Base-by-base conservation (phyloP, 768 basidiomycete genomes). In the Mycena metata region DNA sequence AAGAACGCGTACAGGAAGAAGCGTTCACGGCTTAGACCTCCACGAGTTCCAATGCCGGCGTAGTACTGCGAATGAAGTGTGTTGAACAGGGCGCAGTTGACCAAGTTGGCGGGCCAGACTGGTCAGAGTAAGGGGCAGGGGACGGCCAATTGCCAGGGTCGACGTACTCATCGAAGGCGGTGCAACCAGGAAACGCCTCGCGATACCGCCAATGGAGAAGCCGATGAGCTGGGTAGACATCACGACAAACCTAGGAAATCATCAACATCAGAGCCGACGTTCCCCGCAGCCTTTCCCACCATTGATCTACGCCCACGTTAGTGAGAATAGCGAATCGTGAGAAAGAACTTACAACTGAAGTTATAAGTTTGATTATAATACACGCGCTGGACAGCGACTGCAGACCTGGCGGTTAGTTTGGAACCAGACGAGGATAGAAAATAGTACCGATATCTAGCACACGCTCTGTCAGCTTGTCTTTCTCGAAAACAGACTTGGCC, bases 31-130 rank as follows among this genome's bases (percentile, higher is more conserved):
- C 86, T 88, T 49, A 95, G 80, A 68, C 92, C 92, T 3, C 88
- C 89, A 43, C 86, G 84, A 33, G 78, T 83, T 16, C 91, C 90
- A 19, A 86, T 84, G 64, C 93, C 93, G 30, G 89, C 84, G 66
- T 92, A 92, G 52, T 83, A 79, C 73, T 91, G 88, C 0, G 90
- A 88, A 78, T 95, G 94, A 0, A 95, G 84, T 1, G 93, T 95
- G 77, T 95, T 95, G 83, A 95, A 94, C 17, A 87, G 79, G 0
- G 84, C 91, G 73, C 93, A 93, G 16, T 85, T 89, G 46, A 94
- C 91, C 23, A 94, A 84, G 64, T 91, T 90, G 16, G 83, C 78
- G 0, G 93, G 93, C 93, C 93, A 94, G 76, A 94, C 91, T 91
- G 82, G 17, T 3, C 39, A 21, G 15, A 47, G 3, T 8, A 12